Conservation (phyloP, 768 basidiomycete species). For the Boletus subparvulus region DNA sequence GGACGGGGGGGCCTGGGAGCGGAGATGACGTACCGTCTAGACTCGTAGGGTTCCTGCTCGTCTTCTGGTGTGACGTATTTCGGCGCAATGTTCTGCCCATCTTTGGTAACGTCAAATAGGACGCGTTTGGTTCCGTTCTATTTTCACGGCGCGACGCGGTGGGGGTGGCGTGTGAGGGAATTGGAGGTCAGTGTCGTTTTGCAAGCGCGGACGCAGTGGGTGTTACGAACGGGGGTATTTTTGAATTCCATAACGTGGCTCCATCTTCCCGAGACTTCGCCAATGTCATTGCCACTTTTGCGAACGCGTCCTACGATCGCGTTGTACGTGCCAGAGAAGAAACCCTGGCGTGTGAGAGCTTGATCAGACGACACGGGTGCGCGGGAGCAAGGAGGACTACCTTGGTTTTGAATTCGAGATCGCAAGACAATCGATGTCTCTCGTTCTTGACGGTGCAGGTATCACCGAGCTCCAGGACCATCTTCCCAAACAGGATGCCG, state of each 20-base stretch:
- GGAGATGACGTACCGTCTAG: conserved; percentile 57
- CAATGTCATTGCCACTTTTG: conserved; percentile 60
- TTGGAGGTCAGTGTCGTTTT: background rate
- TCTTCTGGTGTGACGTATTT: conserved; percentile 85
- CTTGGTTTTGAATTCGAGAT: conserved; percentile 98
- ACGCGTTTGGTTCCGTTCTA: conserved; percentile 70
- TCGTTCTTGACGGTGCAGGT: conserved; percentile 83
- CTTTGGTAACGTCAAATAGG: conserved; percentile 80
- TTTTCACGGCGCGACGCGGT: background rate
- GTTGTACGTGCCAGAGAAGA: conserved; percentile 97
- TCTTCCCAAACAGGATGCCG: conserved; percentile 86
- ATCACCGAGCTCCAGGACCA: conserved; percentile 96
- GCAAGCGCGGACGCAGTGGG: background rate
- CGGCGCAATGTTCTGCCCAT: conserved; percentile 70
- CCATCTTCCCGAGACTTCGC: conserved; percentile 91
- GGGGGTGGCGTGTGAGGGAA: background rate
- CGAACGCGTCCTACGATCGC: conserved; percentile 80
- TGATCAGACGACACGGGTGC: background rate
- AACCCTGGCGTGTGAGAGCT: conserved; percentile 56
- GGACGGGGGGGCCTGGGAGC: background rate
- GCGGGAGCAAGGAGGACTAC: conserved; percentile 36
- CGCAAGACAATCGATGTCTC: conserved; percentile 67
- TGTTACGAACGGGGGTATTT: conserved; percentile 52
- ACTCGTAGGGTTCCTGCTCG: conserved; percentile 90
- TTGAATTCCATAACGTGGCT: conserved; percentile 87